Conservation (phyloP, 345 rosid species). For the thale cress (Arabidopsis thaliana) region DNA sequence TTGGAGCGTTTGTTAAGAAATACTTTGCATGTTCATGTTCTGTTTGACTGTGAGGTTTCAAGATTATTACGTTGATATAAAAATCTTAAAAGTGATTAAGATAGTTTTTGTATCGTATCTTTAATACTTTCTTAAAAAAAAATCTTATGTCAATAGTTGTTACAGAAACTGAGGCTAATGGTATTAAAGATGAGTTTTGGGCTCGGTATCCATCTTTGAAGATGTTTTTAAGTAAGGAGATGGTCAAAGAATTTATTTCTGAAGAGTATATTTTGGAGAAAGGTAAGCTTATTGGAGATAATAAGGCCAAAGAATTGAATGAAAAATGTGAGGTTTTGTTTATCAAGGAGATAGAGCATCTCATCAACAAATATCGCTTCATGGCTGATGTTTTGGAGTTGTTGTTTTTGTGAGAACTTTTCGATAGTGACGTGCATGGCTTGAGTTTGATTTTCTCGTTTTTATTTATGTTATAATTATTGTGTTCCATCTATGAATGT, state of each 20-base stretch:
- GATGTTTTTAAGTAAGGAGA: neutral
- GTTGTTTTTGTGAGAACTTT: too few relatives aligned
- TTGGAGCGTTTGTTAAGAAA: neutral
- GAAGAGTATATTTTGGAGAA: neutral
- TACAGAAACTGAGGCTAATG: slow-evolving; percentile 12
- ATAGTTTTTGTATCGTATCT: neutral
- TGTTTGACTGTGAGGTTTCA: neutral
- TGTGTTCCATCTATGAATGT: too few relatives aligned
- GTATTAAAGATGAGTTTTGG: slow-evolving; percentile 25
- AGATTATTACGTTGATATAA: neutral
- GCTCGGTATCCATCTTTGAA: neutral
- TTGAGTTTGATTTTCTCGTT: too few relatives aligned
- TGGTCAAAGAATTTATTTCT: neutral
- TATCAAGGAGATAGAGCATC: neutral
- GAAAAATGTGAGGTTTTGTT: neutral
- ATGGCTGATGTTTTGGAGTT: neutral
- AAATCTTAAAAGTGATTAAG: neutral
- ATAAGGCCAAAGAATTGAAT: slow-evolving; percentile 13
- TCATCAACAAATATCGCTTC: neutral
- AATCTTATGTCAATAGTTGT: too few relatives aligned
- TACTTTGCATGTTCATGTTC: neutral
- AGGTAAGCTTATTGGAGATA: slow-evolving; percentile 17
- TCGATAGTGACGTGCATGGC: too few relatives aligned
- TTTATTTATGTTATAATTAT: too few relatives aligned
- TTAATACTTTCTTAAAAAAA: neutral